Evolutionary conservation across 257 asterid genomes (phyloP), one percentile per base, ranked within the genome.

Genomic region (Thymus quinquecostatus): DNA sequence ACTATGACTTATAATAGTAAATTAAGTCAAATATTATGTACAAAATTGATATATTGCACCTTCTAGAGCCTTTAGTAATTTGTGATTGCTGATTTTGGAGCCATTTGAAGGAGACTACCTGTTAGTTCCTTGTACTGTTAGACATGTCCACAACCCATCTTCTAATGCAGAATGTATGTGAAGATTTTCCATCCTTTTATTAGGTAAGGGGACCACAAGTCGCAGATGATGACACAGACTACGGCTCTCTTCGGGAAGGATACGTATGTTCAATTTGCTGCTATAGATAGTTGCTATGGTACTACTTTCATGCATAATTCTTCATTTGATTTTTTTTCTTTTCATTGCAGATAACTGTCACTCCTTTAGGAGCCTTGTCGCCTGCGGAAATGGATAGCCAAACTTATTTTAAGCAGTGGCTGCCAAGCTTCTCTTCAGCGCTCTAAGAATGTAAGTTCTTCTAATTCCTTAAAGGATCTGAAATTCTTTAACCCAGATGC

Each of bases 341-440:
- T 5, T 71, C 68, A 43, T 72, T 76, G 73, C 88, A 92, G 98
- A 92, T 92, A 68, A 82, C 91, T 30, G 91, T 92, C 65, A 88
- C 83, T 57, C 96, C 98, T 76, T 76, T 92, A 44, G 89, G 96
- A 6, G 97, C 88, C 62, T 80, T 90, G 75, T 84, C 91, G 60
- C 89, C 82, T 73, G 85, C 96, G 8, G 87, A 83, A 3, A 64
- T 65, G 34, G 92, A 85, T 66, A 83, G 85, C 62, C 80, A 63
- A 34, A 73, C 81, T 14, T 92, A 68, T 78, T 88, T 85, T 71
- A 68, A 87, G 75, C 81, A 81, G 54, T 90, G 96, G 95, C 72
- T 90, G 50, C 75, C 92, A 3, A 55, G 60, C 72, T 74, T 59
- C 77, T 75, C 87, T 69, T 82, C 92, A 50, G 81, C 91, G 61